Percentiles rank a stretch among this genome's conserved stretches.
Evolutionary conservation across 148 eudicot species (phyloP).

Genomic region (Chenopodium suecicum): DNA sequence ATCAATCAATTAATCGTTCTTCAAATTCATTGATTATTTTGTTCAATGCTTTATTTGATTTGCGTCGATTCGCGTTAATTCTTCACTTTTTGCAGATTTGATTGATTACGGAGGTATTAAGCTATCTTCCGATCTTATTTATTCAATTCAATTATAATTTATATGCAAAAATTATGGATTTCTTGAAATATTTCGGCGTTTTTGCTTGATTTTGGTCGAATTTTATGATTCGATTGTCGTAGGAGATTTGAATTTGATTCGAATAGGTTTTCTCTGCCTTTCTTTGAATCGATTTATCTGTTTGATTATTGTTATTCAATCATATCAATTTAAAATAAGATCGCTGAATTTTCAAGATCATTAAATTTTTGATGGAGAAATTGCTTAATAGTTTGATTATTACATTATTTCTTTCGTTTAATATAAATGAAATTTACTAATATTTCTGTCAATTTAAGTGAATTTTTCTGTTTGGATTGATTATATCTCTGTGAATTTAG

Average conservation of each 20-base stretch:
- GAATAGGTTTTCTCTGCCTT: background rate
- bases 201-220: conserved; percentile 28
- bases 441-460: too few relatives aligned
- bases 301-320: too few relatives aligned
- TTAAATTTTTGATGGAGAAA: too few relatives aligned
- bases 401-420: too few relatives aligned
- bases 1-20: background rate
- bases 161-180: background rate
- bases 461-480: too few relatives aligned
- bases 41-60: background rate
- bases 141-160: too few relatives aligned
- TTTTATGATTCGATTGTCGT: background rate
- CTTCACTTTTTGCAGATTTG: background rate
- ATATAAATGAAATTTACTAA: too few relatives aligned
- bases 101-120: background rate
- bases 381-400: too few relatives aligned
- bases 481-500: too few relatives aligned
- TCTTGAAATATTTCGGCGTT: background rate
- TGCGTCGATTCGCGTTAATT: background rate
- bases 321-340: too few relatives aligned
- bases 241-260: background rate
- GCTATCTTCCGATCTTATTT: background rate
- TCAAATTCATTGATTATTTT: background rate
- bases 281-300: background rate
- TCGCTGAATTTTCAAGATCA: too few relatives aligned